Evolutionary conservation across 176 grass and related monocot species (phyloP).

Genomic region (Triticum dicoccoides): DNA sequence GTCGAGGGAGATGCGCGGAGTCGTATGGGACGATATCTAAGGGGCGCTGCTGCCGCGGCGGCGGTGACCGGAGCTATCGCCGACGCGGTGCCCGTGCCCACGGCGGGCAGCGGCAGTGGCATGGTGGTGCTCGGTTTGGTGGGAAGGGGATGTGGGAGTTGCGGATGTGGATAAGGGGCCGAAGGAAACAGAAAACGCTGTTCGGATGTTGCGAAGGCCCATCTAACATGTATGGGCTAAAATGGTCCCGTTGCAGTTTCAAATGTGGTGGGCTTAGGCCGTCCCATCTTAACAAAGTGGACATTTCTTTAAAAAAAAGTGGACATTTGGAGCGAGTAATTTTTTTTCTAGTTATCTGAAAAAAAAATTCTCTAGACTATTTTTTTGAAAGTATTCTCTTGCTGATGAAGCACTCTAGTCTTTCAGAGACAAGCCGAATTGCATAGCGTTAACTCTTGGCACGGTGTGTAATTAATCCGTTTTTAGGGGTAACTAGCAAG

Average conservation of each 20-base stretch:
- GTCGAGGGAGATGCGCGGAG: not conserved
- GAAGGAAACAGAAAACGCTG: not conserved
- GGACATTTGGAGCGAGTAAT: no score
- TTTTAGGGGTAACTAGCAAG: not conserved
- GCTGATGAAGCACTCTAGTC: no score
- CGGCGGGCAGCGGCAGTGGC: conserved; percentile 19
- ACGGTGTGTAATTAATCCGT: not conserved
- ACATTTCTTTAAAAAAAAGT: no score
- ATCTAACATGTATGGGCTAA: not conserved
- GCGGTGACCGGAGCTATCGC: conserved; percentile 10
- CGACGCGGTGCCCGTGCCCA: conserved; percentile 20
- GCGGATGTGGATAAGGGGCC: conserved; percentile 29
- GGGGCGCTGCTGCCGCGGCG: not conserved
- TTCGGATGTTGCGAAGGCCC: not conserved
- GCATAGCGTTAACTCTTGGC: not conserved
- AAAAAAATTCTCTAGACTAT: not conserved
- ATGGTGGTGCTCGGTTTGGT: not conserved
- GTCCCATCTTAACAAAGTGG: not conserved
- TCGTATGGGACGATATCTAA: not conserved
- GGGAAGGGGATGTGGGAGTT: not conserved
- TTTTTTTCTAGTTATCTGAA: not conserved
- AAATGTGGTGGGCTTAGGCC: not conserved
- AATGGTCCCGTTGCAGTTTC: not conserved
- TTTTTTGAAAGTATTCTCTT: no score
- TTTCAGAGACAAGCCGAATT: not conserved